Conservation (phyloP, 805 yeast genomes). For the Tetrapisispora phaffii region DNA sequence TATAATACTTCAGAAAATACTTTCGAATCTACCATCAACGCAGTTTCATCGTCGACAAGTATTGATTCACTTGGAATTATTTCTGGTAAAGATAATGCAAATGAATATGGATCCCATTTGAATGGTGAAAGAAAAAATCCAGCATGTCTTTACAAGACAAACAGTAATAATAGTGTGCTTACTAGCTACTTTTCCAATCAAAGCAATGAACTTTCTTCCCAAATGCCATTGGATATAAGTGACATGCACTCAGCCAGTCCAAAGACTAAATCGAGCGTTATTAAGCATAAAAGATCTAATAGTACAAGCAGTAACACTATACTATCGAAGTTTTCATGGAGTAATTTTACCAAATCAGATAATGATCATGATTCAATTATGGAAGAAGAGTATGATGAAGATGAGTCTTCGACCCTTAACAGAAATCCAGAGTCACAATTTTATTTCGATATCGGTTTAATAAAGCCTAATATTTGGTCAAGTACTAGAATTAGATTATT, state of each 20-base stretch:
- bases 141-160: slow-evolving; percentile 1
- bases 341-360: slow-evolving; percentile 21
- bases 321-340: slow-evolving; percentile 33
- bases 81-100: slow-evolving; percentile 4
- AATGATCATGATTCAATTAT: slow-evolving; percentile 1
- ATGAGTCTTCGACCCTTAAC: slow-evolving; percentile 10
- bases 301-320: slow-evolving; percentile 21
- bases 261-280: neutral
- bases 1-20: slow-evolving; percentile 7
- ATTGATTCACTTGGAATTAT: neutral
- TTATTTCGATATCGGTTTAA: slow-evolving; percentile 24
- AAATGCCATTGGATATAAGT: slow-evolving; percentile 2
- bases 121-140: neutral
- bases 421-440: slow-evolving; percentile 8
- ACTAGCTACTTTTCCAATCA: slow-evolving; percentile 4
- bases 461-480: slow-evolving; percentile 43
- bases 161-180: slow-evolving; percentile 3
- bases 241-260: slow-evolving; percentile 2
- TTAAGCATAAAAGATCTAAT: slow-evolving; percentile 8
- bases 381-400: slow-evolving; percentile 2
- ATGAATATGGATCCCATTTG: slow-evolving; percentile 3
- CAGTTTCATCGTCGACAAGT: neutral
- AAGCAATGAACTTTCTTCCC: neutral
- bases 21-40: neutral
- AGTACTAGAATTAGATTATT: slow-evolving; percentile 43